phyloP scores from a whole-genome alignment of 2,329 filamentous ascomycete species.

The Aspergillus flavus region DNA sequence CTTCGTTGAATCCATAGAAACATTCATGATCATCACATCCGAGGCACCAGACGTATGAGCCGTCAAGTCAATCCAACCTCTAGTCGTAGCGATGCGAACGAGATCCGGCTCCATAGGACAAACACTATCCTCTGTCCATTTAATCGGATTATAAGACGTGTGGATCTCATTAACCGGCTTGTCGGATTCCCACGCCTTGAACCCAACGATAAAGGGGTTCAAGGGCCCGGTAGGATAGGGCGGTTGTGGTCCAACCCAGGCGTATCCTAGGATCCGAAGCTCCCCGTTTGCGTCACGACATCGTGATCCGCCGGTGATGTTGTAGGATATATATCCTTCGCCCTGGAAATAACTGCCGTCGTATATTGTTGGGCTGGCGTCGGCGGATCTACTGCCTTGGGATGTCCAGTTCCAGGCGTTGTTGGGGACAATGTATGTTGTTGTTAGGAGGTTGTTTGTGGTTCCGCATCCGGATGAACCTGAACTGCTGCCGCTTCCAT shows the following conservation, averaged over 20 bases:
- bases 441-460: background rate
- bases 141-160: background rate
- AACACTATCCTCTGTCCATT: background rate
- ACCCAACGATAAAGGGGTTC: slow-evolving; percentile 2
- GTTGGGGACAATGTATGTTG: background rate
- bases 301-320: background rate
- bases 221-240: background rate
- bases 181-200: slow-evolving; percentile 5
- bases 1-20: background rate
- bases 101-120: slow-evolving; percentile 1
- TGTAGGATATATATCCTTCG: slow-evolving; percentile 1
- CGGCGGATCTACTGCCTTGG: background rate
- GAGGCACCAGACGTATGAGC: background rate
- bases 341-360: slow-evolving; percentile 7
- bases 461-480: background rate
- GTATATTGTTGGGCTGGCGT: background rate
- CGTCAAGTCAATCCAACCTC: background rate
- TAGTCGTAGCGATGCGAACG: background rate
- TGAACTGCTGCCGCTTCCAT: background rate
- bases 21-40: slow-evolving; percentile 1
- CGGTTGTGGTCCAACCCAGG: slow-evolving; percentile 6
- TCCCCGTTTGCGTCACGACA: background rate
- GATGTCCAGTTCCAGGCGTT: slow-evolving; percentile 4
- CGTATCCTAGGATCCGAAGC: slow-evolving; percentile 4
- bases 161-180: background rate